Evolutionary conservation across 805 yeast genomes (phyloP).

Genomic region (Metschnikowia gelsemii): DNA sequence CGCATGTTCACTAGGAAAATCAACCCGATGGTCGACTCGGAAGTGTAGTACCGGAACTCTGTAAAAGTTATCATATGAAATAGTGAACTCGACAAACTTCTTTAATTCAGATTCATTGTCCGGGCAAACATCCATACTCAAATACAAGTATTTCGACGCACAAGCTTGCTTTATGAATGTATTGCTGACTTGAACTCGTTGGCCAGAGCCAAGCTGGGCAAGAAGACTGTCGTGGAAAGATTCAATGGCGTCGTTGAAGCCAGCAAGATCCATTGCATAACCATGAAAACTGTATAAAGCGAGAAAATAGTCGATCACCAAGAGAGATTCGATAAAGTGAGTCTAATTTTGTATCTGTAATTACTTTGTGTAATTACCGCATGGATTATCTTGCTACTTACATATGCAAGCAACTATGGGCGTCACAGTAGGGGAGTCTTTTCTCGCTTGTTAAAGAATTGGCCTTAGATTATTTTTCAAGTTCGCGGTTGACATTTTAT

Average conservation of each 20-base stretch:
- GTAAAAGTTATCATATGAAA: constrained; percentile 32
- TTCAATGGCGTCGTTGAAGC: constrained; percentile 3
- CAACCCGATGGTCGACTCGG: constrained; percentile 15
- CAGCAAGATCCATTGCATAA: background rate
- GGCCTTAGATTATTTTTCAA: too few species aligned
- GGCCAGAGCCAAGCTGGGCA: background rate
- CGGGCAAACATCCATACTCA: background rate
- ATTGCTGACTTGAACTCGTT: constrained; percentile 10
- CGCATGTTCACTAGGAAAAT: constrained; percentile 1
- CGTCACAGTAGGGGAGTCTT: too few species aligned
- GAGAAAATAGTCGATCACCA: too few species aligned
- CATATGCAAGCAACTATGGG: too few species aligned
- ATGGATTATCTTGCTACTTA: too few species aligned
- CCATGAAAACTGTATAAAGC: background rate
- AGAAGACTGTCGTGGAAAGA: background rate
- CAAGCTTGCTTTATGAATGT: constrained; percentile 11
- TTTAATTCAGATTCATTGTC: background rate
- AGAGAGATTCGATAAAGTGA: too few species aligned
- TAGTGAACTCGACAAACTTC: constrained; percentile 26
- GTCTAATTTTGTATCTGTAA: too few species aligned
- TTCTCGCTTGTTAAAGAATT: too few species aligned
- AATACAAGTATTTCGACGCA: constrained; percentile 10
- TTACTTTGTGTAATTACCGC: too few species aligned
- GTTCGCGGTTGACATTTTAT: too few species aligned
- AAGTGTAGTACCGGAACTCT: constrained; percentile 32